These are phyloP conservation scores for Pyrenophora tritici-repentis DNA, from an alignment of 2,329 filamentous ascomycete species.

Conservation along the genomic window DNA sequence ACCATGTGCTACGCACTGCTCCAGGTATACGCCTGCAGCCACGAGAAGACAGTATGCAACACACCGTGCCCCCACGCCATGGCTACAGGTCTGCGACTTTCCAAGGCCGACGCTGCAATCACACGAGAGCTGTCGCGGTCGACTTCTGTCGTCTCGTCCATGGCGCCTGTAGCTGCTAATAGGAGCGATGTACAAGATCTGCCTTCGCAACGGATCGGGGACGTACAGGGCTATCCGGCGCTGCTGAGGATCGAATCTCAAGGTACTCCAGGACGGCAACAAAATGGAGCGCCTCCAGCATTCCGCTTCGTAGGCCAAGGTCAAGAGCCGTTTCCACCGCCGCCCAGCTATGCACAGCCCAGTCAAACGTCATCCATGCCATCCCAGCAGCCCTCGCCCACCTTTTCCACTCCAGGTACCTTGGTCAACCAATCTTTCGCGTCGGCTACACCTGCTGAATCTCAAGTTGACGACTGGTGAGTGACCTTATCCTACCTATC, in stretches of 20 bases:
- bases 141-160: constrained; percentile 13
- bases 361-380: background rate
- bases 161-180: background rate
- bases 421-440: background rate
- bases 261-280: background rate
- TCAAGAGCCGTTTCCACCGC: background rate
- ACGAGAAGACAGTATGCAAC: constrained; percentile 31
- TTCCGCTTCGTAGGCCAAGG: constrained; percentile 12
- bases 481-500: background rate
- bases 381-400: background rate
- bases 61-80: constrained; percentile 32
- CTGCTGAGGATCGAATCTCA: background rate
- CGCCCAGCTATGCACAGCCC: background rate
- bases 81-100: background rate
- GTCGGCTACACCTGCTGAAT: background rate
- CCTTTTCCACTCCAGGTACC: constrained; percentile 6
- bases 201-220: background rate
- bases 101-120: background rate
- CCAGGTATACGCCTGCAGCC: constrained; percentile 34
- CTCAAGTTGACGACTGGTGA: background rate
- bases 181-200: background rate
- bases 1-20: constrained; percentile 35
- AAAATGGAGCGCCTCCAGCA: background rate
- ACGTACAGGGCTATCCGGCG: background rate
- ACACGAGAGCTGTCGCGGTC: constrained; percentile 8